A percentile compares a stretch with the other conserved stretches of the same genome.
phyloP scores from a whole-genome alignment of 169 alveolate species.

The Plasmodium cynomolgi region DNA sequence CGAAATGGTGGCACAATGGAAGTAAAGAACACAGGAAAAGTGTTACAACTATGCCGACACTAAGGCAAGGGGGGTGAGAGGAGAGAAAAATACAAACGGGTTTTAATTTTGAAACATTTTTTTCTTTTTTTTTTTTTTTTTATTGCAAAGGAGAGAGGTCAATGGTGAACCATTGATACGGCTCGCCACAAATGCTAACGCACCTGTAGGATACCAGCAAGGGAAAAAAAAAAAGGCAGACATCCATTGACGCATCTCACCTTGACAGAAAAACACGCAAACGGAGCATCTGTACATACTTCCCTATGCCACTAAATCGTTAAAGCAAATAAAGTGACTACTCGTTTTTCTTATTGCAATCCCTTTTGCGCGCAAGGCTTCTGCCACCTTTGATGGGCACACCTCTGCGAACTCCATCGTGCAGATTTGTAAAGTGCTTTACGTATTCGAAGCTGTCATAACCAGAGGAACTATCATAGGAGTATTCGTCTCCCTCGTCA shows the following conservation, averaged over 20 bases:
- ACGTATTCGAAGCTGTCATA: slow-evolving; percentile 74
- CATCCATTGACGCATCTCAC: neutral
- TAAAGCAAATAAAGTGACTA: neutral
- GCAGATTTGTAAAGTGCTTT: slow-evolving; percentile 68
- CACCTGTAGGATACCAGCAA: neutral
- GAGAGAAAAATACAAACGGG: neutral
- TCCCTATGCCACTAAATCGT: neutral
- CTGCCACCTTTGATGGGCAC: neutral
- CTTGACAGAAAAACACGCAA: neutral
- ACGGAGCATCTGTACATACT: neutral
- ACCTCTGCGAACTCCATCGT: neutral
- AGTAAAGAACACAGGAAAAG: neutral
- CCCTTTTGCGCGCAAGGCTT: neutral
- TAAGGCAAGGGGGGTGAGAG: neutral
- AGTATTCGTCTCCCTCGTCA: slow-evolving; percentile 11
- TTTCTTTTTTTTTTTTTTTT: neutral
- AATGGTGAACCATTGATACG: neutral
- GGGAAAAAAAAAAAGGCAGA: neutral
- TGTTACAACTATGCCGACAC: neutral
- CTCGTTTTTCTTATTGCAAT: slow-evolving; percentile 1
- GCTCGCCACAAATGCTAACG: neutral
- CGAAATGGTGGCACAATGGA: neutral
- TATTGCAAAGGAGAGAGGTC: neutral
- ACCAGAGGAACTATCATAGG: slow-evolving; percentile 72
- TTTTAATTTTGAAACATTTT: neutral